Conservation (phyloP, 345 rosid species). For the Physaria fendleri region DNA sequence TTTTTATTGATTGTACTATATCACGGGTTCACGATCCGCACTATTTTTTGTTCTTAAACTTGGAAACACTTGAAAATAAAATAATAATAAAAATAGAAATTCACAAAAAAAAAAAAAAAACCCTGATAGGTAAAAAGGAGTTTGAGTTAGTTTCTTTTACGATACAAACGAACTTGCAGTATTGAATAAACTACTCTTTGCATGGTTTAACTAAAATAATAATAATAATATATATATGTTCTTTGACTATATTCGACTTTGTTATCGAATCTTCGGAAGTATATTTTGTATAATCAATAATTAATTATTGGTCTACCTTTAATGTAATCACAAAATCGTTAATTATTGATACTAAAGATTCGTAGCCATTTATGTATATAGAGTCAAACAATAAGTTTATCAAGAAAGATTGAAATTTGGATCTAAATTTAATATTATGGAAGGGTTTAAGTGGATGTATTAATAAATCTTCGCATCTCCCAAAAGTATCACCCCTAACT, state of each 20-base stretch:
- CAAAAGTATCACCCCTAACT: too few species aligned
- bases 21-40: too few species aligned
- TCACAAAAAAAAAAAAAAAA: too few species aligned
- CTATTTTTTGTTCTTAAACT: too few species aligned
- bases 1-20: too few species aligned
- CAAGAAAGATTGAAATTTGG: not conserved
- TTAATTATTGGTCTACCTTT: not conserved
- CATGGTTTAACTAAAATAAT: not conserved
- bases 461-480: too few species aligned
- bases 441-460: too few species aligned
- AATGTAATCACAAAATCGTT: not conserved
- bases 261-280: slow-evolving; percentile 12
- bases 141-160: too few species aligned
- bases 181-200: not conserved
- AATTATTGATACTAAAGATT: not conserved
- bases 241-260: not conserved
- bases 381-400: slow-evolving; percentile 4
- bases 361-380: not conserved
- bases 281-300: not conserved
- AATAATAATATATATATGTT: not conserved
- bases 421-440: slow-evolving; percentile 4
- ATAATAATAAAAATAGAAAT: too few species aligned
- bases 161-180: slow-evolving; percentile 14
- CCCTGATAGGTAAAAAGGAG: too few species aligned
- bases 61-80: too few species aligned